phyloP scores from a whole-genome alignment of 257 asterid species.

The Vinca minor region DNA sequence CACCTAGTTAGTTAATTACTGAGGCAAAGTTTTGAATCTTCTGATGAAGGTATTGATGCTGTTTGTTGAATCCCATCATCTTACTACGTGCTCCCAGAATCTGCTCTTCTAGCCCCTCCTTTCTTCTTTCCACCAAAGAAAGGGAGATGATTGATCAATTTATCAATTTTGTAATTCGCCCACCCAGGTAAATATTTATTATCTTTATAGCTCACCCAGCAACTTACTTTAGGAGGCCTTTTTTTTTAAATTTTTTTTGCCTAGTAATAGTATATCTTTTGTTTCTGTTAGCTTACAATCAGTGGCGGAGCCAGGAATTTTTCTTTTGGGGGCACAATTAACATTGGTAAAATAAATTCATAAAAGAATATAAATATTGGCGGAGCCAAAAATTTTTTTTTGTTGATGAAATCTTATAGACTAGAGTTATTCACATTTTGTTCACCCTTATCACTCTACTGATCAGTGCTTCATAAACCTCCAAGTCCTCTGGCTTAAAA shows the following conservation, averaged over 20 bases:
- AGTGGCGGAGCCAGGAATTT: no score
- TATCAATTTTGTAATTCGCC: constrained; percentile 92
- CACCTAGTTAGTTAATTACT: background rate
- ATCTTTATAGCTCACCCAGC: no score
- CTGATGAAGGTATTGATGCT: background rate
- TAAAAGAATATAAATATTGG: no score
- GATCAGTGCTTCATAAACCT: no score
- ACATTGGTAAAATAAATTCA: no score
- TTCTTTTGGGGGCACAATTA: no score
- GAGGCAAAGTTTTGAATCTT: background rate
- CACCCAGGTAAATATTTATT: constrained; percentile 64
- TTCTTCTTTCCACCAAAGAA: constrained; percentile 4
- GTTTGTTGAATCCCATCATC: background rate
- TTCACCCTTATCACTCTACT: no score
- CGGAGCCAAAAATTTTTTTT: no score
- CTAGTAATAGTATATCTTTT: background rate
- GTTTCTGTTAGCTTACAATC: no score
- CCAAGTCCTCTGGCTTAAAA: no score
- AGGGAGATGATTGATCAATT: constrained; percentile 78
- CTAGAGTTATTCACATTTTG: no score
- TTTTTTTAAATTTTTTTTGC: background rate
- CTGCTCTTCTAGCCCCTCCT: constrained; percentile 13
- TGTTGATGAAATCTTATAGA: no score
- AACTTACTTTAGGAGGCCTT: background rate
- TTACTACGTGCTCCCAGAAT: background rate